These are phyloP conservation scores for Mucor mucedo DNA, from an alignment of 371 early-diverging fungal genomes.

Conservation along the genomic window DNA sequence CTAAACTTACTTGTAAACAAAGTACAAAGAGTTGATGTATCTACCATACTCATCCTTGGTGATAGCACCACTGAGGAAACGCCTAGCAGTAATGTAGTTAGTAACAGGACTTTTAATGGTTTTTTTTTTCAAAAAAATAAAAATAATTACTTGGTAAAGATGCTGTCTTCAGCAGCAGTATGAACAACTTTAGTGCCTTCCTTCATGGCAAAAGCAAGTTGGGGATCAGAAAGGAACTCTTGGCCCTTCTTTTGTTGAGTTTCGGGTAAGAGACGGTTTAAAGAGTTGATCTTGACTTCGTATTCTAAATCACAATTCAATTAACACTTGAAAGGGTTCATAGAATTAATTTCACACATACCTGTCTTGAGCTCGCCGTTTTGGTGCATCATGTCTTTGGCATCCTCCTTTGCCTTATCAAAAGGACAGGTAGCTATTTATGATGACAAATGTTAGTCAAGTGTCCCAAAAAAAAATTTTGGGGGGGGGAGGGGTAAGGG, in stretches of 20 bases:
- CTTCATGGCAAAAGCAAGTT: conserved; percentile 51
- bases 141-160: conserved; percentile 55
- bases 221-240: conserved; percentile 35
- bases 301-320: background rate
- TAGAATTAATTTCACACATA: background rate
- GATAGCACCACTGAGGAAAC: conserved; percentile 29
- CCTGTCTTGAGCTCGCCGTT: conserved; percentile 4
- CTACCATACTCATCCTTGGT: conserved; percentile 48
- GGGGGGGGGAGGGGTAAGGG: background rate
- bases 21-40: conserved; percentile 49
- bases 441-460: background rate
- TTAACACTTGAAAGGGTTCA: too few relatives aligned
- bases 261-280: conserved; percentile 25
- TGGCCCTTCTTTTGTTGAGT: conserved; percentile 17
- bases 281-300: conserved; percentile 12
- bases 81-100: conserved; percentile 6
- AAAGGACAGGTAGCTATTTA: conserved; percentile 15
- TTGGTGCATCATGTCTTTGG: conserved; percentile 24
- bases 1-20: conserved; percentile 46
- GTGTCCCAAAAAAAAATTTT: background rate
- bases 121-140: background rate
- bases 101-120: background rate
- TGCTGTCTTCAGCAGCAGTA: conserved; percentile 58
- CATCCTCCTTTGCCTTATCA: conserved; percentile 11
- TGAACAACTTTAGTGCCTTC: conserved; percentile 66